Conservation (phyloP, 75 land plant species). For the Azolla pinnata region DNA sequence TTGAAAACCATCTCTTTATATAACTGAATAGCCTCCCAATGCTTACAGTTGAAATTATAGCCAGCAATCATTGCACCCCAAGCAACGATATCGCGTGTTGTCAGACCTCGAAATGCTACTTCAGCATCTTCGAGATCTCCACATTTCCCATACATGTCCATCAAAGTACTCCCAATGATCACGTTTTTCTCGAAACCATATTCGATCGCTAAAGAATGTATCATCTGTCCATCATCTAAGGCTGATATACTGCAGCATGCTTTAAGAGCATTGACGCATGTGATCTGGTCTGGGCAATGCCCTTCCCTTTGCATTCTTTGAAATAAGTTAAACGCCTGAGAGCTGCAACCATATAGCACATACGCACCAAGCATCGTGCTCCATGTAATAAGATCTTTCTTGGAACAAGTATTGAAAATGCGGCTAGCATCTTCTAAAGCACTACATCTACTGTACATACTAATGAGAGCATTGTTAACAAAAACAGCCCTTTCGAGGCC, state of each 20-base stretch:
- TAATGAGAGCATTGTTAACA: constrained; percentile 39
- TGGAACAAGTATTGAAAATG: constrained; percentile 16
- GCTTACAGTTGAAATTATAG: background rate
- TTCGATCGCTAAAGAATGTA: background rate
- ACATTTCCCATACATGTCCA: constrained; percentile 3
- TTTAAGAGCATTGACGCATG: constrained; percentile 52
- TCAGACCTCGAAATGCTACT: background rate
- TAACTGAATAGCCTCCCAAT: background rate
- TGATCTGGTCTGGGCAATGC: constrained; percentile 44
- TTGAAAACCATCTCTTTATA: background rate
- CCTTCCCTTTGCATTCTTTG: constrained; percentile 50
- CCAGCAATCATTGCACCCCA: constrained; percentile 9
- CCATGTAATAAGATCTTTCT: constrained; percentile 66
- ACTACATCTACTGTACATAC: constrained; percentile 15
- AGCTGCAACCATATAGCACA: constrained; percentile 40
- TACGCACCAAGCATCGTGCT: constrained; percentile 69
- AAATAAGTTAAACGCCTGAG: constrained; percentile 35
- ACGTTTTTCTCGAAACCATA: background rate
- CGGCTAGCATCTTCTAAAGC: background rate
- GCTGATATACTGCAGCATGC: constrained; percentile 27
- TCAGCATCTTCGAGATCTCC: constrained; percentile 4
- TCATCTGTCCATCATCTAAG: background rate
- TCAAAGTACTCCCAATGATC: background rate
- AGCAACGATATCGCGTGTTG: constrained; percentile 1
- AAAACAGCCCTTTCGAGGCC: constrained; percentile 28